These are phyloP conservation scores for Aspergillus flavus DNA, from an alignment of 2,329 filamentous ascomycete species.

Conservation along the genomic window DNA sequence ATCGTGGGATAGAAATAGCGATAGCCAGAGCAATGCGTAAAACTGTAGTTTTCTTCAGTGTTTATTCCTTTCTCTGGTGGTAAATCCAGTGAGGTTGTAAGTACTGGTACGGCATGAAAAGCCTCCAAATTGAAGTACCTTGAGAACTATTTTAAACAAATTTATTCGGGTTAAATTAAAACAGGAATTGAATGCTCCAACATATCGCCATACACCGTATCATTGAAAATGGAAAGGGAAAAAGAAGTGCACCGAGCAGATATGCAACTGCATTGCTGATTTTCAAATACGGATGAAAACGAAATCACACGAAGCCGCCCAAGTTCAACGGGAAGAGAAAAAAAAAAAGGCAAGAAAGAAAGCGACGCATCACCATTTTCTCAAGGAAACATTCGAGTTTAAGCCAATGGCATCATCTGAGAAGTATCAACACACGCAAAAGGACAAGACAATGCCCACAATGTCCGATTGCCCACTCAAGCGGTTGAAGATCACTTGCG, in stretches of 20 bases:
- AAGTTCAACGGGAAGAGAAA: neutral
- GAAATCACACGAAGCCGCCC: constrained; percentile 6
- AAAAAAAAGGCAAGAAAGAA: neutral
- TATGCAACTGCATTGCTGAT: constrained; percentile 94
- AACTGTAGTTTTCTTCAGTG: neutral
- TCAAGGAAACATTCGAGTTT: neutral
- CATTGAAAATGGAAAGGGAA: neutral
- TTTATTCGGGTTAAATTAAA: neutral
- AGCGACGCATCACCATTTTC: neutral
- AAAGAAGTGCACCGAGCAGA: constrained; percentile 73
- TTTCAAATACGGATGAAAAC: constrained; percentile 52
- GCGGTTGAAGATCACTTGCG: neutral
- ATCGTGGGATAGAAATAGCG: neutral
- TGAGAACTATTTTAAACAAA: neutral
- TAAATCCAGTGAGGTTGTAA: neutral
- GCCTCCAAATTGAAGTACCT: neutral
- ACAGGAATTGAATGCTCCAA: neutral
- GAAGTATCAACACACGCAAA: neutral
- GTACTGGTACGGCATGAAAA: neutral
- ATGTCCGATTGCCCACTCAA: neutral
- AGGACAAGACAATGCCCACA: neutral
- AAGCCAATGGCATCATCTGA: neutral
- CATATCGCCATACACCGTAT: neutral
- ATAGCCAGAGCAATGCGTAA: neutral
- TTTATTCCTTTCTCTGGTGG: neutral